Base-by-base conservation (phyloP, 768 basidiomycete genomes). In the Naganishia randhawae region DNA sequence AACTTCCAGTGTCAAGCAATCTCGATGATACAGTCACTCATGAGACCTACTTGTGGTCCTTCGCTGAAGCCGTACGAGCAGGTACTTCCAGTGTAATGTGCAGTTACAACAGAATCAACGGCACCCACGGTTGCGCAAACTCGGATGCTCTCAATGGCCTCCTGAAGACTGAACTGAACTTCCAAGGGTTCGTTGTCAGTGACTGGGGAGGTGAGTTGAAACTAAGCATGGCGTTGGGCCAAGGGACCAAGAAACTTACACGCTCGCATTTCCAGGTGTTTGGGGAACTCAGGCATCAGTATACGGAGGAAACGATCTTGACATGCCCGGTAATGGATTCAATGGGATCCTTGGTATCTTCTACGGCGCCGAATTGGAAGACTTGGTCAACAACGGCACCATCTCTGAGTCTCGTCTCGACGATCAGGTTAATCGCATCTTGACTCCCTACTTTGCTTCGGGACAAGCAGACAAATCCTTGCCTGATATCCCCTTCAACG, bases 401-500 rank as follows among this genome's bases (percentile, higher is more conserved):
- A 66, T 78, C 11, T 65, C 72, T 2, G 62, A 68, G 29, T 37
- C 67, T 9, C 66, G 77, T 31, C 69, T 78, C 8, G 75, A 78
- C 37, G 77, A 78, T 50, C 76, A 76, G 75, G 75, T 68, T 3
- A 29, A 52, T 57, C 76, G 77, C 10, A 77, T 78, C 45, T 69
- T 78, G n/a, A 77, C 75, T 2, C 75, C 84, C 8, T 90, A 86
- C 85, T 87, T 75, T 65, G 71, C 71, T 8, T 69, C 78, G 22
- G 73, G 75, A 41, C 82, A 81, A 80, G 87, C 52, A 29, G 54
- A 92, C 77, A 75, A 82, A 3, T 76, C 81, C n/a, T 37, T 67
- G 39, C 66, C 66, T 35, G 17, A 19, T 6, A 45, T 57, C 7
- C 66, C 66, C 2, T 67, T 54, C 53, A 61, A 61, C 45, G 39